These are phyloP conservation scores for Halenospora varia DNA, from an alignment of 495 filamentous ascomycete genomes.

Conservation along the genomic window DNA sequence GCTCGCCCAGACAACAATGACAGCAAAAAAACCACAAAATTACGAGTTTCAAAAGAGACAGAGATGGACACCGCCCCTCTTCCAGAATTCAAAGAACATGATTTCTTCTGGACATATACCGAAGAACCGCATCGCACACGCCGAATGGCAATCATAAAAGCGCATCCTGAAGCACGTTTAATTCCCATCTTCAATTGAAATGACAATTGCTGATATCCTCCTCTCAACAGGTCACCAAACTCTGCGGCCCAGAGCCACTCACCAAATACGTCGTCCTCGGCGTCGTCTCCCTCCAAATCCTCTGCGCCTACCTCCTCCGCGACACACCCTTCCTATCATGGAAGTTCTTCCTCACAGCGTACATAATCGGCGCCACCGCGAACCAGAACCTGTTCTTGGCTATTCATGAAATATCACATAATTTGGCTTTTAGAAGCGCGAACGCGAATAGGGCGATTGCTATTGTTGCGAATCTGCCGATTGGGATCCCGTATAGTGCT, in stretches of 20 bases:
- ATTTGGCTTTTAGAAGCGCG: constrained; percentile 88
- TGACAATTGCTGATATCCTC: neutral
- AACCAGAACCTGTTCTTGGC: constrained; percentile 99
- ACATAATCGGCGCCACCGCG: constrained; percentile 89
- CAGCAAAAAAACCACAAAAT: neutral
- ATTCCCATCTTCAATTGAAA: neutral
- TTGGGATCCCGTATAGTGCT: constrained; percentile 93
- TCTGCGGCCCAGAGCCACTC: constrained; percentile 93
- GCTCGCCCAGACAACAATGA: no score
- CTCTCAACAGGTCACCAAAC: constrained; percentile 78
- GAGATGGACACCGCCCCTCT: constrained; percentile 13
- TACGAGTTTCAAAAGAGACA: constrained; percentile 5
- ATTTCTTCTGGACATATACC: constrained; percentile 91
- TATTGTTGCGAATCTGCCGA: constrained; percentile 91
- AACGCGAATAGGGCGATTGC: constrained; percentile 80
- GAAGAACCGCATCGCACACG: constrained; percentile 95
- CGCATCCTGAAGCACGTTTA: constrained; percentile 97
- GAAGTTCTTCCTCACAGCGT: constrained; percentile 79
- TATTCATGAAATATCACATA: constrained; percentile 99
- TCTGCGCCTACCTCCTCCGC: constrained; percentile 74
- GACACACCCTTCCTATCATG: constrained; percentile 77
- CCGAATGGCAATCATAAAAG: constrained; percentile 92
- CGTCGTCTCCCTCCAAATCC: constrained; percentile 79
- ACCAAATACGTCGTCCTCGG: constrained; percentile 89
- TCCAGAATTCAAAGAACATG: constrained; percentile 21